Percentiles rank a stretch among this genome's conserved stretches.
phyloP scores from a whole-genome alignment of 1,284 basidiomycete species.

The Ganoderma lucidum region DNA sequence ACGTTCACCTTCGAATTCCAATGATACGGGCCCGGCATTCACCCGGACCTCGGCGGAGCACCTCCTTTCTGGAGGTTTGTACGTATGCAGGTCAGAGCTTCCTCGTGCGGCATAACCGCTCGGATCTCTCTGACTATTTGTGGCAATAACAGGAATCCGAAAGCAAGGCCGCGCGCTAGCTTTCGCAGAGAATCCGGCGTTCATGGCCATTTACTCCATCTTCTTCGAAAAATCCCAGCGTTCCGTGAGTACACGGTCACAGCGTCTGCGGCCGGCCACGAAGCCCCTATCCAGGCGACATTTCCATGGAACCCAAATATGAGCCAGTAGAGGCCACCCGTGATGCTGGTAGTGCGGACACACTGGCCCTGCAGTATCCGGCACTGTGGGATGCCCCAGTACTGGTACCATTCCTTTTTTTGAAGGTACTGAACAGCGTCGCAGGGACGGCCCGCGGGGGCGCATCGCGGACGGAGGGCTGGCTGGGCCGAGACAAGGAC shows the following conservation, averaged over 20 bases:
- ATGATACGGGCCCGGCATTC: background rate
- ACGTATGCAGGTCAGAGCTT: background rate
- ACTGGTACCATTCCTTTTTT: background rate
- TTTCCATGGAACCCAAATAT: background rate
- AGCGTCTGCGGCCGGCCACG: background rate
- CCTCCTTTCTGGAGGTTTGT: background rate
- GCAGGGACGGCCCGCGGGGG: background rate
- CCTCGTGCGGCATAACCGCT: background rate
- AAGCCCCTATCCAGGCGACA: background rate
- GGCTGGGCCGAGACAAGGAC: conserved; percentile 3
- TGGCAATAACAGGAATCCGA: background rate
- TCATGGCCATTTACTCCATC: background rate
- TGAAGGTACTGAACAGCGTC: background rate
- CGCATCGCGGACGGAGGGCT: background rate
- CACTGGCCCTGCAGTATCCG: background rate
- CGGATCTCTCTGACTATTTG: background rate
- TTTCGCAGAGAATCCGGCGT: background rate
- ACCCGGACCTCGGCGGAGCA: background rate
- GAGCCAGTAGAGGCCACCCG: background rate
- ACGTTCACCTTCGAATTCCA: background rate
- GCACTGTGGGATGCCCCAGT: background rate
- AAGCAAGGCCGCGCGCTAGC: background rate
- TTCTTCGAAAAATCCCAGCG: background rate
- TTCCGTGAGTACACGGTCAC: background rate
- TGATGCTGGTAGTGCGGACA: background rate